These are phyloP conservation scores for Rhynchosporium graminicola DNA, from an alignment of 2,329 filamentous ascomycete species.

Conservation along the genomic window DNA sequence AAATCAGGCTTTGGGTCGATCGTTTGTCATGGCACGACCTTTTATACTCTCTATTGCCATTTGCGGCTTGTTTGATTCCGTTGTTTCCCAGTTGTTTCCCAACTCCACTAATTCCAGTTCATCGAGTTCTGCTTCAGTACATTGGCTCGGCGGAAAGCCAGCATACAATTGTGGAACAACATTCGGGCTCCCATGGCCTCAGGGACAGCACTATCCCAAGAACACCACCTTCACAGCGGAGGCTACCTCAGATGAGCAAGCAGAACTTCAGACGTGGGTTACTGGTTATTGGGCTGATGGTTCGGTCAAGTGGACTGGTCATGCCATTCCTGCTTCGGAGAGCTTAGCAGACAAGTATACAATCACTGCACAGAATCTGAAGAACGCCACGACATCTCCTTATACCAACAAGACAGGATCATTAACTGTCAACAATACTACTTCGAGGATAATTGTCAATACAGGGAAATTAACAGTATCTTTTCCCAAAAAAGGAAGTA, in stretches of 20 bases:
- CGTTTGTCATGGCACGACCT: slow-evolving; percentile 4
- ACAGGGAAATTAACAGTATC: slow-evolving; percentile 26
- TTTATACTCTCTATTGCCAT: slow-evolving; percentile 14
- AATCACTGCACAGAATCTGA: slow-evolving; percentile 34
- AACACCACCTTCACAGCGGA: slow-evolving; percentile 27
- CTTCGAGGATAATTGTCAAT: slow-evolving; percentile 20
- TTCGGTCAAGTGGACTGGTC: slow-evolving; percentile 62
- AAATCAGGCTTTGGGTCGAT: neutral
- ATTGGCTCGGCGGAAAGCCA: slow-evolving; percentile 30
- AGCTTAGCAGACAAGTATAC: slow-evolving; percentile 47
- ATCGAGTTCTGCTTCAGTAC: slow-evolving; percentile 19
- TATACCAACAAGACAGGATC: slow-evolving; percentile 10
- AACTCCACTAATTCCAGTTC: slow-evolving; percentile 19
- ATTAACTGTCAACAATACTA: slow-evolving; percentile 1
- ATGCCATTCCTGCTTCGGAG: slow-evolving; percentile 52
- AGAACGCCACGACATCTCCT: neutral
- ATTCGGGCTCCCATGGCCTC: slow-evolving; percentile 31
- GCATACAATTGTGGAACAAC: slow-evolving; percentile 28
- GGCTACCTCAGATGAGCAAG: slow-evolving; percentile 9
- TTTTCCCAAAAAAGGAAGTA: slow-evolving; percentile 27
- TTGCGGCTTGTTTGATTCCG: slow-evolving; percentile 10
- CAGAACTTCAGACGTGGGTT: slow-evolving; percentile 53
- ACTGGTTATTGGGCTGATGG: slow-evolving; percentile 62
- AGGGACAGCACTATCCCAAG: slow-evolving; percentile 22
- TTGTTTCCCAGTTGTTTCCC: slow-evolving; percentile 4